Evolutionary conservation across 352 stramenopile genomes (phyloP), one percentile per base, ranked within the genome.

Genomic region (Globisporangium paroecandrum): DNA sequence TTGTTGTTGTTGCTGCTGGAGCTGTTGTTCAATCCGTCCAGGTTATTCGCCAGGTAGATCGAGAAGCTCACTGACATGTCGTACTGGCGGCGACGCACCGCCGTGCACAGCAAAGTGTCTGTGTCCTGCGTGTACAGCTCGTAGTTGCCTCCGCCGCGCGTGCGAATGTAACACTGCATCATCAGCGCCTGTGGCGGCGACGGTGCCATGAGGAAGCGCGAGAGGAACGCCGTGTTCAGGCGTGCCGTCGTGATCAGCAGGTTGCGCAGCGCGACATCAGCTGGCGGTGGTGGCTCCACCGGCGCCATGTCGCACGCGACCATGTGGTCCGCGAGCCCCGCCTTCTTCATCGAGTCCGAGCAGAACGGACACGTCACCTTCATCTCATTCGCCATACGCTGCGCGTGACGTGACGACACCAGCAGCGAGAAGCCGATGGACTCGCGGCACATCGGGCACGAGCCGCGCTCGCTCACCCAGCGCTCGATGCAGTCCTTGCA

Each of bases 131-230:
- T 94, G 77, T 91, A 94, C 25, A 94, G 69, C 69, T 94, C 87
- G 76, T 94, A 94, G 72, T 90, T 89, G 70, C 87, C 87, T 25
- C 84, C 83, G 36, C 87, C 85, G 4, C 83, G 84, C 10, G 87
- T 93, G 65, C 87, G 84, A 63, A 94, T 94, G 78, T 94, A 94
- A 75, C 87, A 94, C 76, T 94, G 87, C 82, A 86, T 94, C 80
- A 92, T 89, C 1, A 90, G 71, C 58, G 87, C 76, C 61, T 85
- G 73, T 0, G 80, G 82, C 0, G 84, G 84, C 54, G 82, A 79
- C 18, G 86, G 83, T 4, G 79, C 72, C 64, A 81, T 71, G 22
- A 93, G 68, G 62, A 93, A 94, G 6, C 81, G 74, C 7, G 75
- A 66, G 63, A 94, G 58, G 24, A 83, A 88, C 15, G 70, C 27